Percentiles rank a stretch among this genome's conserved stretches.
Conservation (phyloP, 495 filamentous ascomycete species). For the Trichocladium uniseriatum region DNA sequence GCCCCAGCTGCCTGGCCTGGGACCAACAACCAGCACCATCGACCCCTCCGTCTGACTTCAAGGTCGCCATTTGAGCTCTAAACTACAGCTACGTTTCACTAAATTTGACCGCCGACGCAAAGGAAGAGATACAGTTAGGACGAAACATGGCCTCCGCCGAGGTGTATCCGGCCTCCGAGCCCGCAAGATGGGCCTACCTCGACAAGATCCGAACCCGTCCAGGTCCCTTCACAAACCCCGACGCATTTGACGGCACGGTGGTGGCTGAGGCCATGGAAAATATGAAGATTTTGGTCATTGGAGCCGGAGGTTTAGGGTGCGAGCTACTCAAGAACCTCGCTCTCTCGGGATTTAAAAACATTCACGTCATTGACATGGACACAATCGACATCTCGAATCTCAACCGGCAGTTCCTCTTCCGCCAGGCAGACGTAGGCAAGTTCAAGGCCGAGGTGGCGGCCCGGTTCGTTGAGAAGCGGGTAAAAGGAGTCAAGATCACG, state of each 20-base stretch:
- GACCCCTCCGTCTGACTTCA: too few relatives aligned
- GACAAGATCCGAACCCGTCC: conserved; percentile 63
- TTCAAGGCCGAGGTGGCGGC: conserved; percentile 92
- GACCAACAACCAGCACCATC: too few relatives aligned
- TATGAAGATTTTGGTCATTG: conserved; percentile 36
- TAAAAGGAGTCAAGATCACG: conserved; percentile 84
- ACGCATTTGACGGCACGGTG: conserved; percentile 54
- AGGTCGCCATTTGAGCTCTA: too few relatives aligned
- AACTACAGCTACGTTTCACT: too few relatives aligned
- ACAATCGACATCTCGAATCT: conserved; percentile 98
- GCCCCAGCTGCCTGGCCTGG: background rate
- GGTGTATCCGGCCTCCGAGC: conserved; percentile 20
- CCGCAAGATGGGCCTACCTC: conserved; percentile 54
- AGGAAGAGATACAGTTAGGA: too few relatives aligned
- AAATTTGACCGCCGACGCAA: background rate
- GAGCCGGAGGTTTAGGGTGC: conserved; percentile 91
- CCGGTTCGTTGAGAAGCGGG: conserved; percentile 76
- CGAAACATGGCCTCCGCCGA: conserved; percentile 20
- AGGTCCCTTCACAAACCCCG: conserved; percentile 71
- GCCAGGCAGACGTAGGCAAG: conserved; percentile 82
- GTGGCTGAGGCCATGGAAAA: conserved; percentile 50
- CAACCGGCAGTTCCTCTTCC: conserved; percentile 96
- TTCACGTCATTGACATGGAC: conserved; percentile 99
- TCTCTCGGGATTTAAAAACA: conserved; percentile 89
- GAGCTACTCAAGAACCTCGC: conserved; percentile 97